These are phyloP conservation scores for Thalia dealbata DNA, from an alignment of 176 grass and related monocot species.

Conservation along the genomic window DNA sequence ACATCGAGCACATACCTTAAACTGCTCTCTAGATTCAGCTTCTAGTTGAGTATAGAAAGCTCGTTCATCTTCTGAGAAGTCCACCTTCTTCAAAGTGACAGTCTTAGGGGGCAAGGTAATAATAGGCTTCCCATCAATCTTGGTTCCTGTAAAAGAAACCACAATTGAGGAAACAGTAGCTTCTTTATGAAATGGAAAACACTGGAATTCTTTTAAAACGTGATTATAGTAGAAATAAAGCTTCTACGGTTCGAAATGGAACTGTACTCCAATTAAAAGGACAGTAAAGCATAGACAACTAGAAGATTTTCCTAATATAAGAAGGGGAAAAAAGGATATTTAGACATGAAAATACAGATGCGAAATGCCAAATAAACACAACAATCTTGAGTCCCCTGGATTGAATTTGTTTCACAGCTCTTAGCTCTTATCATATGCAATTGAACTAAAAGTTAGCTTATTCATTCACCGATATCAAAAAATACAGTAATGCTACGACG, in stretches of 20 bases:
- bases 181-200: neutral
- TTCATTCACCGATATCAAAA: neutral
- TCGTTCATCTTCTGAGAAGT: slow-evolving; percentile 68
- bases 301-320: neutral
- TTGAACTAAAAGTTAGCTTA: neutral
- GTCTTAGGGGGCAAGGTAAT: slow-evolving; percentile 80
- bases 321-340: neutral
- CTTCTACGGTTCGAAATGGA: neutral
- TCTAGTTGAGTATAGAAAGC: slow-evolving; percentile 75
- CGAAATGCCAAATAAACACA: neutral
- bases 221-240: neutral
- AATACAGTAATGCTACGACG: neutral
- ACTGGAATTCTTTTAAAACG: neutral
- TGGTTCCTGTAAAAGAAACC: slow-evolving; percentile 33
- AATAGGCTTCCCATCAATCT: slow-evolving; percentile 91
- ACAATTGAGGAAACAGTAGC: slow-evolving; percentile 1
- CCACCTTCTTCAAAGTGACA: slow-evolving; percentile 64
- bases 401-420: neutral
- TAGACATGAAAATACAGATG: neutral
- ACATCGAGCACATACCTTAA: slow-evolving; percentile 43
- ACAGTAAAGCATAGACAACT: neutral
- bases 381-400: neutral
- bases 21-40: slow-evolving; percentile 86
- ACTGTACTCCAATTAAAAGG: neutral
- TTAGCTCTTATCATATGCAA: neutral